These are phyloP conservation scores for Torulaspora microellipsoides DNA, from an alignment of 805 yeast genomes.

Conservation along the genomic window DNA sequence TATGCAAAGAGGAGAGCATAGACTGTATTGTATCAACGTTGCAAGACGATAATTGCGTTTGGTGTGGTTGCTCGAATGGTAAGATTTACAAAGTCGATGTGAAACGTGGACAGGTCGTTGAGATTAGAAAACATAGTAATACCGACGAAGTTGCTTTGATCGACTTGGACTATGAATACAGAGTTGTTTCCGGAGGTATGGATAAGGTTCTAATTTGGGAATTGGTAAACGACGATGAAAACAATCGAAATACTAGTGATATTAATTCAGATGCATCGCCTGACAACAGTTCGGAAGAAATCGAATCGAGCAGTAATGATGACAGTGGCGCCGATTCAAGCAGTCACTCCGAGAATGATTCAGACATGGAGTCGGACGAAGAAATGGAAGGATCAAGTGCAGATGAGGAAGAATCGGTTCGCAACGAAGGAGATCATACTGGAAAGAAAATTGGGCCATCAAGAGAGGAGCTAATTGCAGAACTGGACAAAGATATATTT, in stretches of 20 bases:
- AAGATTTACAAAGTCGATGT: constrained; percentile 61
- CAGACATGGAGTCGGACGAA: no score
- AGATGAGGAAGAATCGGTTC: constrained; percentile 11
- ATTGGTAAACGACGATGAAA: constrained; percentile 33
- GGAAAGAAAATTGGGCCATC: constrained; percentile 21
- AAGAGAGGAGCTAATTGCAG: constrained; percentile 32
- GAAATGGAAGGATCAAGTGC: neutral
- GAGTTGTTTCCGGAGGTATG: constrained; percentile 81
- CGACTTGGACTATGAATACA: constrained; percentile 76
- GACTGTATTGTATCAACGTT: constrained; percentile 59
- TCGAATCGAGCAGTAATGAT: constrained; percentile 18
- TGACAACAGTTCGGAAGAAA: constrained; percentile 15
- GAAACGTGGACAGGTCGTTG: constrained; percentile 57
- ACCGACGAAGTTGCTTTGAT: constrained; percentile 71
- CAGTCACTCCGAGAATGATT: no score
- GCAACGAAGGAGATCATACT: constrained; percentile 6
- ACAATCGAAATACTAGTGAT: constrained; percentile 19
- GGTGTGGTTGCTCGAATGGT: constrained; percentile 83
- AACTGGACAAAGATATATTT: constrained; percentile 28
- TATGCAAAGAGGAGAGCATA: constrained; percentile 64
- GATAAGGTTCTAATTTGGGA: constrained; percentile 77
- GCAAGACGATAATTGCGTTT: constrained; percentile 48
- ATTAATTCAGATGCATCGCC: constrained; percentile 1
- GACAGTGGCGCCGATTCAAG: constrained; percentile 7
- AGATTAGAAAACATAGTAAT: constrained; percentile 59